Base-by-base conservation (phyloP, 2,329 filamentous ascomycete genomes). In the Orbilia oligospora region DNA sequence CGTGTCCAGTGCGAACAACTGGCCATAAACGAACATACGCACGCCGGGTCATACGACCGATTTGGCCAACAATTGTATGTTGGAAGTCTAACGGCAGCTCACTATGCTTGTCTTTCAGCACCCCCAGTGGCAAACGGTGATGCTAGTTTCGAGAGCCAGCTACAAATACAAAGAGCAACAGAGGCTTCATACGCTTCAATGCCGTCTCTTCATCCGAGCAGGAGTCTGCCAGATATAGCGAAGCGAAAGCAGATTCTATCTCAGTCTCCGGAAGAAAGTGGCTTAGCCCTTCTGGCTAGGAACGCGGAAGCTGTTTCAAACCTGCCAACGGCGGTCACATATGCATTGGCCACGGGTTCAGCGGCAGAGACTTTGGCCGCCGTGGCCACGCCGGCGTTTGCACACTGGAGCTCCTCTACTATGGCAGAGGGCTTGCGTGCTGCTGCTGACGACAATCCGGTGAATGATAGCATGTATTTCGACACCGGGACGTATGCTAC, bases 1-100 rank as follows among this genome's bases (percentile, higher is more conserved):
- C 89, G 95, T 84, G 95, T 97, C 30, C 80, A 81, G 53, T 82
- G 80, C 46, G 2, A 61, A 12, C 58, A 72, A 24, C 1, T 78
- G 3, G 38, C 36, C 9, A 14, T 76, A 9, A 51, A 67, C 18
- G 14, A 44, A 36, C 3, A 58, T 46, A 56, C 4, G 16, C 38
- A 51, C 12, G 14, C 33, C 3, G 48, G 46, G 1, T 16, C 30
- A 3, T 66, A 73, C 18, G 63, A 66, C n/a, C 36, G 61, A 2
- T 61, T 67, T 8, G 56, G 70, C 24, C 41, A 27, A 18, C 38
- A 8, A 20, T 18, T 44, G 1, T 61, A 38, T 18, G 44, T 48
- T 14, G 36, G 16, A 10, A 58, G 5, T 9, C 5, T 65, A 41
- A n/a, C n/a, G n/a, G 20, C 65, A 3, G 18, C 67, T 10, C 49